Evolutionary conservation across 352 stramenopile genomes (phyloP), one percentile per base, ranked within the genome.

Genomic region (Globisporangium emineosum): DNA sequence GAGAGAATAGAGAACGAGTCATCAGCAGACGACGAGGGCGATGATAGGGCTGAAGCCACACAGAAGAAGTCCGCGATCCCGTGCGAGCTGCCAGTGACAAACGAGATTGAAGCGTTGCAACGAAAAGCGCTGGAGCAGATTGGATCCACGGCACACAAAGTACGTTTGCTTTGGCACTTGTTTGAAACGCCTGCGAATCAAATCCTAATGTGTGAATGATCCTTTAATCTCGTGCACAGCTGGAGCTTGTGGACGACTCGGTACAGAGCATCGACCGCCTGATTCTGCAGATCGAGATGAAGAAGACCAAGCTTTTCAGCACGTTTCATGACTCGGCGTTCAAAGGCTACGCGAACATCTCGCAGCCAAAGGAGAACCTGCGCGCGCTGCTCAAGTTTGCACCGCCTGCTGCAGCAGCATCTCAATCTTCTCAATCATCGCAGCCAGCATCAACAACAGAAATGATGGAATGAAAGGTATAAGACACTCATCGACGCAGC

Each of bases 291-390:
- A 75, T 79, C 15, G 83, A 91, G 69, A 86, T 79, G 55, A 83
- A 88, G 69, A 90, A 90, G 57, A 66, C 77, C 1, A 67, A 77
- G 54, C 65, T 94, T 2, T 94, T 94, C 61, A 65, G 73, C 13
- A 71, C 82, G n/a, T 92, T 89, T 71, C 81, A 91, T 62, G 77
- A 78, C 58, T 86, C 78, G 56, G 83, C 79, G 27, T 94, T 94
- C 67, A 89, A 90, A 67, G 83, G 80, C 53, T 94, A 94, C 63
- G 67, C 69, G 0, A 78, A 89, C 60, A 60, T 87, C 10, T 58
- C 80, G 27, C 70, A 81, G 12, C 80, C 85, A 3, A 92, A 94
- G 67, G 85, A 94, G 54, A 86, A 71, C 33, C 72, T 91, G 37
- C 77, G 80, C 35, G 76, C 83, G 25, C 64, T 91, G 65, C 76